Base-by-base conservation (phyloP, 345 rosid species). In the Boechera stricta region DNA sequence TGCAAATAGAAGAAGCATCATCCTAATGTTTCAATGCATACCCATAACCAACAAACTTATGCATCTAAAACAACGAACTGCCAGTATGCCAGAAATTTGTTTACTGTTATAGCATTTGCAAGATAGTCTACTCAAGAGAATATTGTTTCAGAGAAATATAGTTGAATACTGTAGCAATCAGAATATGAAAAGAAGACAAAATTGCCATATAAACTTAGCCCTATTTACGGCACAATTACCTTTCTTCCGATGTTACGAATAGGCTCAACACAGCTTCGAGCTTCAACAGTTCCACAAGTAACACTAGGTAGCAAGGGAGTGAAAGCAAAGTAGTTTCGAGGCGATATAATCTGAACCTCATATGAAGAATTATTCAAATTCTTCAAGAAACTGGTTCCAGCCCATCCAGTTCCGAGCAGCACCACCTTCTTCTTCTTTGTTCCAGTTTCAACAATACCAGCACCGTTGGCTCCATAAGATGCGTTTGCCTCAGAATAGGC, bases 341-440 rank as follows among this genome's bases (percentile, higher is more conserved):
- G 99, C 2, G 99, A 95, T 59, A 93, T 84, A 72, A 96, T 86
- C 82, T 87, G 93, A 79, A 96, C 91, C 71, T 96, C 97, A 47
- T 93, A 96, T 0, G 72, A 64, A n/a, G 96, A 76, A 72, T 82
- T 77, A 57, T 90, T 76, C 42, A 96, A 75, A 63, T 82, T 89
- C 90, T 87, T 91, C 84, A 93, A 73, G 86, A 96, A 93, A 80
- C 92, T 88, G 4, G 96, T 91, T 61, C 94, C 98, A 5, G 98
- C 98, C 99, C 99, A 96, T 16, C 99, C 99, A 59, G 96, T 93
- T 59, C 99, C 99, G 10, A 96, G 93, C 16, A 96, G 87, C 80
- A 93, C 96, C 74, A 96, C 93, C 83, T 87, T 93, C 88, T 93
- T 96, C 81, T 86, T 93, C 90, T 39, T 89, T 77, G 56, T 69